Conservation (phyloP, 2,329 filamentous ascomycete species). For the Cordyceps militaris region DNA sequence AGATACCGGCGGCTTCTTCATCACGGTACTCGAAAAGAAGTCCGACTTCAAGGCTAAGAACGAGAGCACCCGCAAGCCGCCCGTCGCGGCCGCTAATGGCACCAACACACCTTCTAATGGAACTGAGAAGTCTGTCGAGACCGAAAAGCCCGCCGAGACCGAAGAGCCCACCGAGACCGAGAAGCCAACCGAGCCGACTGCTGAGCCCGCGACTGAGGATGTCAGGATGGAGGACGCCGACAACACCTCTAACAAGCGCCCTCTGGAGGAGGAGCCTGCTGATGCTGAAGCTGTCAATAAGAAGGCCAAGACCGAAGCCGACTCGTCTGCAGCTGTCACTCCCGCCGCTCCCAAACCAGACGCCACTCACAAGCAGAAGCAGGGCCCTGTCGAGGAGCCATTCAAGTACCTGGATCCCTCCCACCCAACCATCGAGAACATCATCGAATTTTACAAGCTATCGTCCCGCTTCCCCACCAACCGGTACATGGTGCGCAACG, state of each 20-base stretch:
- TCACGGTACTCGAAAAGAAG: conserved; percentile 88
- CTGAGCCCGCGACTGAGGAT: conserved; percentile 23
- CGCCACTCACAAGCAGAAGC: conserved; percentile 30
- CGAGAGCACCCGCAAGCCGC: conserved; percentile 49
- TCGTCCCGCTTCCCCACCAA: conserved; percentile 79
- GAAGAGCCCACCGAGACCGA: conserved; percentile 21
- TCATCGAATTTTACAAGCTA: conserved; percentile 79
- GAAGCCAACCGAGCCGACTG: conserved; percentile 14
- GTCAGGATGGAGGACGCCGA: conserved; percentile 24
- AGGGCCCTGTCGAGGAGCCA: conserved; percentile 69
- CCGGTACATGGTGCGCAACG: conserved; percentile 94
- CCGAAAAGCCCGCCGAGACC: conserved; percentile 25
- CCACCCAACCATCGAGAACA: conserved; percentile 68
- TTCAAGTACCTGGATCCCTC: conserved; percentile 81
- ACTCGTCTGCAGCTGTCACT: conserved; percentile 16
- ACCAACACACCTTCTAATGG: conserved; percentile 17
- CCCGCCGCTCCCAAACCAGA: conserved; percentile 22
- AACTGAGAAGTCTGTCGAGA: no score
- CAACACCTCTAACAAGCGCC: conserved; percentile 26
- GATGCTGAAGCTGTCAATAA: conserved; percentile 37
- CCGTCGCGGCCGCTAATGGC: neutral
- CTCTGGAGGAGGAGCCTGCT: conserved; percentile 26
- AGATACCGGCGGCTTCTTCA: conserved; percentile 97
- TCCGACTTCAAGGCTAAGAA: conserved; percentile 73
- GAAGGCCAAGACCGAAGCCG: conserved; percentile 38